Base-by-base conservation (phyloP, 495 filamentous ascomycete genomes). In the Elasticomyces elasticus region DNA sequence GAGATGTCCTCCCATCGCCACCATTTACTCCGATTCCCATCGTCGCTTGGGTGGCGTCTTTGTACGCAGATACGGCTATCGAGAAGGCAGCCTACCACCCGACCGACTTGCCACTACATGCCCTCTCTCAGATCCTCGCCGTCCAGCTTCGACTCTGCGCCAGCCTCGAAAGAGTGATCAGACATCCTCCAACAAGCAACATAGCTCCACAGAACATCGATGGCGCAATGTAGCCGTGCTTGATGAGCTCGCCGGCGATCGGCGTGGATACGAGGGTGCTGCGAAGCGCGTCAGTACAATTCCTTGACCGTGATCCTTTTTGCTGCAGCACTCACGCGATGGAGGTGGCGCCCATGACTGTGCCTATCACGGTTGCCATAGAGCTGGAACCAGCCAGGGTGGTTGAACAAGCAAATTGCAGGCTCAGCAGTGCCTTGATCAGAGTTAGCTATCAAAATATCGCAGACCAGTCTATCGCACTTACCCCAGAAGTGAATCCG, bases 401-500 rank as follows among this genome's bases (percentile, higher is more conserved):
- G 4, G 55, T 54, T 13, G 49, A 48, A 27, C 59, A 62, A 19
- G 59, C 55, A 2, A 51, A 2, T 28, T 62, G 59, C 5, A 59
- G 38, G 25, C 48, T 59, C 48, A 62, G 13, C 20, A 59, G 54
- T 2, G 57, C 52, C 44, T 55, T 42, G 44, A 37, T n/a, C 9
- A 42, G 15, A 4, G 44, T 7, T 3, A 19, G 20, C 42, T 40
- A 26, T 19, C 42, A 22, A 13, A 35, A 17, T 27, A 19, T 4
- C 25, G 3, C 22, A n/a, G n/a, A n/a, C n/a, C n/a, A n/a, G n/a
- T 23, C 23, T 10, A 20, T 31, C 7, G 22, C 1, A 55, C 51
- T 54, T 35, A 58, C 51, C 7, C 75, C 75, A 1, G 68, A 72
- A 3, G 57, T 27, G 49, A 76, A 74, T 3, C 74, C 72, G 44